Conservation (phyloP, 2,329 filamentous ascomycete species). For the Coniosporium tulheliwenetii region DNA sequence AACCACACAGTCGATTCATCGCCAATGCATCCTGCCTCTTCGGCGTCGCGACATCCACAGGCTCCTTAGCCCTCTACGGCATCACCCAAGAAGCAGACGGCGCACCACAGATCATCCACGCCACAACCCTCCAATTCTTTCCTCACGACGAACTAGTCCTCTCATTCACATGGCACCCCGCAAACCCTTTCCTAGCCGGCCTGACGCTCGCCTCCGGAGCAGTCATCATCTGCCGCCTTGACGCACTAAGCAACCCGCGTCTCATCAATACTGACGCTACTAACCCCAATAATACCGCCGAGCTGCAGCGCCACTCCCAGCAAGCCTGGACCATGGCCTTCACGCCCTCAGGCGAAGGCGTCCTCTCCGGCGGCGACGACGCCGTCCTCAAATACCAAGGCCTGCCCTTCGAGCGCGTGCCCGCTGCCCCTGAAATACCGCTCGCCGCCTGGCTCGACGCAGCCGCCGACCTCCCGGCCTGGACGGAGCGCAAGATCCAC, state of each 20-base stretch:
- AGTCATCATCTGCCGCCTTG: slow-evolving; percentile 32
- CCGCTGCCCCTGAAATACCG: background rate
- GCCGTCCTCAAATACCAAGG: slow-evolving; percentile 34
- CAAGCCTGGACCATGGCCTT: slow-evolving; percentile 66
- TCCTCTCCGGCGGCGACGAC: slow-evolving; percentile 67
- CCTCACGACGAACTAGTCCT: slow-evolving; percentile 49
- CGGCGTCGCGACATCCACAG: slow-evolving; percentile 65
- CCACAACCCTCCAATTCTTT: slow-evolving; percentile 33
- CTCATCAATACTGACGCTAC: background rate
- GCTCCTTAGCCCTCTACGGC: slow-evolving; percentile 48
- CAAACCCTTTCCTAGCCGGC: slow-evolving; percentile 38
- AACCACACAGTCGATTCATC: background rate
- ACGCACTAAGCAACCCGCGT: slow-evolving; percentile 9
- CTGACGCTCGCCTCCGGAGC: slow-evolving; percentile 56
- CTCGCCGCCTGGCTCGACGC: background rate
- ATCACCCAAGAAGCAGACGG: slow-evolving; percentile 14
- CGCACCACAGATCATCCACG: slow-evolving; percentile 15
- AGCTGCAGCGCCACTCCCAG: slow-evolving; percentile 30
- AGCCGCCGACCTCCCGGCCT: slow-evolving; percentile 6
- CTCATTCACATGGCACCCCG: slow-evolving; percentile 59
- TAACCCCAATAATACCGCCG: background rate
- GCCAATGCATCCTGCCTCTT: slow-evolving; percentile 31
- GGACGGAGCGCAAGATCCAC: slow-evolving; percentile 45
- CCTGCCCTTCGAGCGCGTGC: background rate
- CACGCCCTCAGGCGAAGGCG: slow-evolving; percentile 25